Percentiles rank a stretch among this genome's conserved stretches.
phyloP scores from a whole-genome alignment of 2,329 filamentous ascomycete species.

The Calonectria hawksworthii region DNA sequence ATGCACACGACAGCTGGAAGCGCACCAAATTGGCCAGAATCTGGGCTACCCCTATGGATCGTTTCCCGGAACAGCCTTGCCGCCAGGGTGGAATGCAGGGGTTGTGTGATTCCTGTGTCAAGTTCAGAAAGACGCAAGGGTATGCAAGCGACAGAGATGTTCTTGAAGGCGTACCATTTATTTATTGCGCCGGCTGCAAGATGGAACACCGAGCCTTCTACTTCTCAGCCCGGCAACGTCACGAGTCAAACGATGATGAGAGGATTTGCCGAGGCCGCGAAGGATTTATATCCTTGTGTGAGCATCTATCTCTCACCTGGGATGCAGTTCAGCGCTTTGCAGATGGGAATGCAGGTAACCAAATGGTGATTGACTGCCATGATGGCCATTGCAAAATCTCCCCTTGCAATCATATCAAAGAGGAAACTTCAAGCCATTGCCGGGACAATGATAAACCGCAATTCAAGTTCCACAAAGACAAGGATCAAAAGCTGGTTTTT shows the following conservation, averaged over 20 bases:
- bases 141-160: not conserved
- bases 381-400: not conserved
- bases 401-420: not conserved
- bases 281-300: not conserved
- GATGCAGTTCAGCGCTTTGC: conserved; percentile 9
- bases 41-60: conserved; percentile 17
- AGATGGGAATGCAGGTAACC: not conserved
- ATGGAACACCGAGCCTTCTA: conserved; percentile 20
- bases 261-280: not conserved
- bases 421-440: not conserved
- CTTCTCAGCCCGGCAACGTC: conserved; percentile 12
- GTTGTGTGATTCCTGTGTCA: not conserved
- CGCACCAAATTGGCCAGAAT: not conserved
- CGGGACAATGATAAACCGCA: not conserved
- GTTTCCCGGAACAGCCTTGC: no score
- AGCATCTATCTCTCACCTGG: conserved; percentile 9
- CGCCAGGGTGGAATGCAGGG: not conserved
- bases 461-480: not conserved
- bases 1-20: not conserved
- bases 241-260: conserved; percentile 12
- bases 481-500: not conserved
- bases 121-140: not conserved
- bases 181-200: conserved; percentile 14
- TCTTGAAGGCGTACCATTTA: conserved; percentile 10
- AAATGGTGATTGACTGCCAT: not conserved